Conservation (phyloP, 2,329 filamentous ascomycete species). For the Nannizzia gypsea region DNA sequence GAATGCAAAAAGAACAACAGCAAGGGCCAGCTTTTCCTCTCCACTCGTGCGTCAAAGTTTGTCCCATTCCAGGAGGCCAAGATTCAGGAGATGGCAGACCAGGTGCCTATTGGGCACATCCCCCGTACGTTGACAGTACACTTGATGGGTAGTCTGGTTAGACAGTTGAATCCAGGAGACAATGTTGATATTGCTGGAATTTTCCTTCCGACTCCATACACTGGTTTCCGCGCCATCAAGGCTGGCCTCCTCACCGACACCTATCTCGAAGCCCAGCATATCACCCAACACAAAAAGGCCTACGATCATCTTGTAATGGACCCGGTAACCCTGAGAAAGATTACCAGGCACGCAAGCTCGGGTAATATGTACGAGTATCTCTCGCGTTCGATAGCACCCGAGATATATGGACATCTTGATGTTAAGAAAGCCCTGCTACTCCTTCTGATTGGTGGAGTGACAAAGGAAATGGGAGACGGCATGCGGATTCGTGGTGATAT, state of each 20-base stretch:
- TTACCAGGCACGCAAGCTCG: constrained; percentile 70
- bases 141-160: constrained; percentile 74
- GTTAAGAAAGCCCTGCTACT: constrained; percentile 97
- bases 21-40: constrained; percentile 86
- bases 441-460: constrained; percentile 88
- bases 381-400: constrained; percentile 88
- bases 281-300: constrained; percentile 94
- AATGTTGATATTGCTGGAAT: constrained; percentile 89
- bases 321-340: constrained; percentile 63
- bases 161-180: constrained; percentile 85
- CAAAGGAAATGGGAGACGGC: constrained; percentile 91
- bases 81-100: constrained; percentile 98
- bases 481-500: constrained; percentile 99
- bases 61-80: constrained; percentile 97
- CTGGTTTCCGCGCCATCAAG: constrained; percentile 95
- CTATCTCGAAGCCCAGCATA: constrained; percentile 86
- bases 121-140: constrained; percentile 81
- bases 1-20: constrained; percentile 84
- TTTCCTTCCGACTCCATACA: constrained; percentile 94
- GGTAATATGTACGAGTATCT: constrained; percentile 94
- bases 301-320: constrained; percentile 89
- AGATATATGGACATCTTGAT: constrained; percentile 92
- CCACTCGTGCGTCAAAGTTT: constrained; percentile 93
- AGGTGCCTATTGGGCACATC: constrained; percentile 96
- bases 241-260: constrained; percentile 95